A percentile compares a stretch with the other conserved stretches of the same genome.
These are phyloP conservation scores for Hygrocybe punicea DNA, from an alignment of 768 basidiomycete species.

Conservation along the genomic window DNA sequence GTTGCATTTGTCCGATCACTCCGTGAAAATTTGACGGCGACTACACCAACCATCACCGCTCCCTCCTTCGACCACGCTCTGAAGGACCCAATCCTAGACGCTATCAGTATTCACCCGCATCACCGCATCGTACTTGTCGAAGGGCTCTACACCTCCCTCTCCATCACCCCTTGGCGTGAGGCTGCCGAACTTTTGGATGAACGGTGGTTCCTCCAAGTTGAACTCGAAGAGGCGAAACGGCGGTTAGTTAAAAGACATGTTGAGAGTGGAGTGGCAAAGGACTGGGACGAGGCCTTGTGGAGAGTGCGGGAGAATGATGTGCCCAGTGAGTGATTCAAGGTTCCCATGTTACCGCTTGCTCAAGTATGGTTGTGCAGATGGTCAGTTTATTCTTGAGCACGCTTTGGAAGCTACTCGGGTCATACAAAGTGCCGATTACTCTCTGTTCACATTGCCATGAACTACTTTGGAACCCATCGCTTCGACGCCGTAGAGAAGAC, in stretches of 20 bases:
- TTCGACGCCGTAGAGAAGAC: no score
- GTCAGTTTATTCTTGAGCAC: constrained; percentile 43
- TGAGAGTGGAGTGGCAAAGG: constrained; percentile 67
- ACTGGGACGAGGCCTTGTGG: constrained; percentile 60
- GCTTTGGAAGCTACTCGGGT: constrained; percentile 45
- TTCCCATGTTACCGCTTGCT: background rate
- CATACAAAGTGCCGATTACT: constrained; percentile 38
- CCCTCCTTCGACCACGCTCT: constrained; percentile 85
- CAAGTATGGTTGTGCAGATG: constrained; percentile 34
- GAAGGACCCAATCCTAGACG: constrained; percentile 75
- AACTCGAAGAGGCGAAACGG: constrained; percentile 49
- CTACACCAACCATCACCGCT: constrained; percentile 46
- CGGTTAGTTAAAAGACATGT: constrained; percentile 73
- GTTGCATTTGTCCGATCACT: constrained; percentile 61
- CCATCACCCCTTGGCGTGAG: constrained; percentile 67
- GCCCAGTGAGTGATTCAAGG: constrained; percentile 54
- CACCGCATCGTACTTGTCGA: constrained; percentile 86
- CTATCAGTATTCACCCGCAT: constrained; percentile 51
- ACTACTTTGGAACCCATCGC: no score
- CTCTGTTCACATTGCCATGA: constrained; percentile 1
- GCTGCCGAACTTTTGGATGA: constrained; percentile 69
- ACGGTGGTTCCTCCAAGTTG: constrained; percentile 68
- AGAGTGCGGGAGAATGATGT: constrained; percentile 76
- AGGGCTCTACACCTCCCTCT: constrained; percentile 82
- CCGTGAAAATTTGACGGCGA: constrained; percentile 34